phyloP scores from a whole-genome alignment of 139 green algal species.

The Chlamydomonas eustigma region DNA sequence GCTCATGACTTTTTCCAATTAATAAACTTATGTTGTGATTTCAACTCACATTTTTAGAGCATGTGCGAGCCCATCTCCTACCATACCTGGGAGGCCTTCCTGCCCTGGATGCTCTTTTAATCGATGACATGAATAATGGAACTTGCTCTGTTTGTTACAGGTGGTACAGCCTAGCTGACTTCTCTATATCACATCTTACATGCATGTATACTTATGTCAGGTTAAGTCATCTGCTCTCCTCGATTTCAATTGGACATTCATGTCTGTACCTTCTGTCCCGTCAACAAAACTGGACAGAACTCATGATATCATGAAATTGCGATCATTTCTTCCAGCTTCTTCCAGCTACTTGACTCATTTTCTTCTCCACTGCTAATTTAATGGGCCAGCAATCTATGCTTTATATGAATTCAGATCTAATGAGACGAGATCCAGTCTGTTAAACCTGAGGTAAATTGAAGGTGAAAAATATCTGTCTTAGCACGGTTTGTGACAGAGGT shows the following conservation, averaged over 20 bases:
- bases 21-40: too few species aligned
- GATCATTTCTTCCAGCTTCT: too few species aligned
- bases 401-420: too few species aligned
- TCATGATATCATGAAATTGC: too few species aligned
- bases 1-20: too few species aligned
- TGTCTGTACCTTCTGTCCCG: background rate
- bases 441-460: too few species aligned
- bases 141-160: background rate
- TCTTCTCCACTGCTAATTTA: too few species aligned
- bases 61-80: conserved; percentile 2
- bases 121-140: background rate
- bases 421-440: too few species aligned
- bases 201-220: background rate
- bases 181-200: background rate
- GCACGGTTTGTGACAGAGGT: background rate
- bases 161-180: background rate
- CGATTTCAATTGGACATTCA: background rate
- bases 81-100: background rate
- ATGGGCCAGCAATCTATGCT: too few species aligned
- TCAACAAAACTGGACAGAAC: too few species aligned
- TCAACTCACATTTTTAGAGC: background rate
- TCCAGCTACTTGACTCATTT: too few species aligned
- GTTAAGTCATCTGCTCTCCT: background rate
- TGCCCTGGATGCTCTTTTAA: background rate
- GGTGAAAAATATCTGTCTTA: too few species aligned